phyloP scores from a whole-genome alignment of 352 stramenopile genomes.

The Globisporangium iwayamae region DNA sequence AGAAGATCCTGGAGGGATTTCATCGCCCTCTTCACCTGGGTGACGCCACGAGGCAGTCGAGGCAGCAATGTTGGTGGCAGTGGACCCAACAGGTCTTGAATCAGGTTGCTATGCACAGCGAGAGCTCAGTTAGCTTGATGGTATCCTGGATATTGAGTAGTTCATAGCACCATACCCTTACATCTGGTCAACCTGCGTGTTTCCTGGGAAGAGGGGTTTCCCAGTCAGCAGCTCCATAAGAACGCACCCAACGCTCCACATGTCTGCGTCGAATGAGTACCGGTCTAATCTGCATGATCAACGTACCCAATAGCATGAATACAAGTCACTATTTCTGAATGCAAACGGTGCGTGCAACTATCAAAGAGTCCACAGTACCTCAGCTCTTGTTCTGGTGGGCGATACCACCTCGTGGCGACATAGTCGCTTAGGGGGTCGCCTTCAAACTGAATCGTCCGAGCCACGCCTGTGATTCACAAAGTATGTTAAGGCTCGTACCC shows the following conservation, averaged over 20 bases:
- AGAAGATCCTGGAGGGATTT: conserved; percentile 50
- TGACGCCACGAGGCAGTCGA: conserved; percentile 53
- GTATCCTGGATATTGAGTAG: not conserved
- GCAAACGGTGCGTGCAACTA: too few species aligned
- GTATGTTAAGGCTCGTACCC: not conserved
- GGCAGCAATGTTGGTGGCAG: conserved; percentile 38
- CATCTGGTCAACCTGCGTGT: conserved; percentile 80
- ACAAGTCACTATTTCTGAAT: not conserved
- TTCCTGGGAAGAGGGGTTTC: conserved; percentile 70
- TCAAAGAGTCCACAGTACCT: conserved; percentile 24
- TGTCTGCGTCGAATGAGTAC: conserved; percentile 80
- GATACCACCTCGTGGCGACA: conserved; percentile 80
- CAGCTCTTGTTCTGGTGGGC: conserved; percentile 78
- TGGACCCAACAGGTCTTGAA: conserved; percentile 63
- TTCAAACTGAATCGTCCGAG: conserved; percentile 73
- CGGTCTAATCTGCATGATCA: conserved; percentile 45
- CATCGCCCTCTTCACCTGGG: conserved; percentile 27
- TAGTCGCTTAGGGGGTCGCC: conserved; percentile 77
- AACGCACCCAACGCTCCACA: conserved; percentile 81
- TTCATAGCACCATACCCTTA: conserved; percentile 18
- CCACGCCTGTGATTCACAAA: conserved; percentile 34
- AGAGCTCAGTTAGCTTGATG: not conserved
- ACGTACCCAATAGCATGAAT: too few species aligned
- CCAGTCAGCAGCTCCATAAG: conserved; percentile 73
- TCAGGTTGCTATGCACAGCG: conserved; percentile 40